These are phyloP conservation scores for Metschnikowia drakensbergensis DNA, from an alignment of 805 yeast species.

Conservation along the genomic window DNA sequence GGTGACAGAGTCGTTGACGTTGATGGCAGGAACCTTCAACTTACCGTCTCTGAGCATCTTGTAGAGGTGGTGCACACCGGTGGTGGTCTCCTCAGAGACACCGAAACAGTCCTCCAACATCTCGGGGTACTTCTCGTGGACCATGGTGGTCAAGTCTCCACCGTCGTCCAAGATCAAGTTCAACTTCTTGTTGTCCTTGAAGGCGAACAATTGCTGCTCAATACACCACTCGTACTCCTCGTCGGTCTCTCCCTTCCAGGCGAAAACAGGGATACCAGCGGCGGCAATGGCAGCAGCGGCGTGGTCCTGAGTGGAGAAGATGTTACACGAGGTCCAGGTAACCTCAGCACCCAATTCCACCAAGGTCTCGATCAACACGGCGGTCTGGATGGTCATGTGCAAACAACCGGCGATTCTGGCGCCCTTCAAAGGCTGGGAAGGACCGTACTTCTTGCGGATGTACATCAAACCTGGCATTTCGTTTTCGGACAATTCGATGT, in stretches of 20 bases:
- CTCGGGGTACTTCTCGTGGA: slow-evolving; percentile 97
- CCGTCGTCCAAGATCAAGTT: slow-evolving; percentile 98
- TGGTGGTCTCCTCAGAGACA: slow-evolving; percentile 97
- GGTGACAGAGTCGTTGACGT: slow-evolving; percentile 98
- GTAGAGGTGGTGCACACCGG: slow-evolving; percentile 99
- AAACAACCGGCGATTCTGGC: slow-evolving; percentile 99
- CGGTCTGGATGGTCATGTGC: slow-evolving; percentile 99
- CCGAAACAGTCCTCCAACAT: slow-evolving; percentile 94
- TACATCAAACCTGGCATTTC: slow-evolving; percentile 99
- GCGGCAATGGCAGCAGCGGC: slow-evolving; percentile 99
- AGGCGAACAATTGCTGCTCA: slow-evolving; percentile 97
- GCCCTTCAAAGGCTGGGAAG: slow-evolving; percentile 91
- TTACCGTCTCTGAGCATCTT: slow-evolving; percentile 84
- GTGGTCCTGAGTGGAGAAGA: slow-evolving; percentile 98
- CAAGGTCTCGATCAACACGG: slow-evolving; percentile 95
- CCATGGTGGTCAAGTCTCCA: slow-evolving; percentile 96
- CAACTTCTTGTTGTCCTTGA: slow-evolving; percentile 92
- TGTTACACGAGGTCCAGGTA: slow-evolving; percentile 99
- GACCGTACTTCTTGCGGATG: slow-evolving; percentile 90
- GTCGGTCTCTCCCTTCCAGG: slow-evolving; percentile 99
- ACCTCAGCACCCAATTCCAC: slow-evolving; percentile 98
- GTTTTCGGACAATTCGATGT: slow-evolving; percentile 96
- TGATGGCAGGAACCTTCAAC: slow-evolving; percentile 98
- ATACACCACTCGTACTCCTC: slow-evolving; percentile 99
- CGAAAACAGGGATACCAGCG: slow-evolving; percentile 97